Conservation (phyloP, 805 yeast species). For the Candida argentea region DNA sequence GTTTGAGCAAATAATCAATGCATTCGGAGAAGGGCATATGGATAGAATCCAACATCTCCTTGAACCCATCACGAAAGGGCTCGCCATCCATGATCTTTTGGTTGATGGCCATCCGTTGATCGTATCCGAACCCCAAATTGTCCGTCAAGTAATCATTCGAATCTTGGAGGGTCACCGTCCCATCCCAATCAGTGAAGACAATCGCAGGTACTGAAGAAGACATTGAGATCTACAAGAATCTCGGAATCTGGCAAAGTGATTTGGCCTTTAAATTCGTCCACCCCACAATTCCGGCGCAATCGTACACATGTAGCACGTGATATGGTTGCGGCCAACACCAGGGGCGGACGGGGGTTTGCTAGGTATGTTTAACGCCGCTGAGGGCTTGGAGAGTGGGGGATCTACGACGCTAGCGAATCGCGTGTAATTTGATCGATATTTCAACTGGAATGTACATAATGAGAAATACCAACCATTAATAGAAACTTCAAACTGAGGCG, state of each 20-base stretch:
- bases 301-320: not conserved
- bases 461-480: too few relatives aligned
- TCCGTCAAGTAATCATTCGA: constrained; percentile 91
- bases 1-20: constrained; percentile 51
- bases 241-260: too few relatives aligned
- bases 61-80: constrained; percentile 77
- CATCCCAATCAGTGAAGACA: constrained; percentile 96
- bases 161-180: constrained; percentile 92
- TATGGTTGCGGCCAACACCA: too few relatives aligned
- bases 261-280: too few relatives aligned
- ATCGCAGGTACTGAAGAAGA: constrained; percentile 52
- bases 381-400: too few relatives aligned
- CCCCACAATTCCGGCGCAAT: not conserved
- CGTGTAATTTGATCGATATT: too few relatives aligned
- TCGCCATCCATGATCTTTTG: constrained; percentile 61
- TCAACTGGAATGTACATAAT: too few relatives aligned
- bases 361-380: too few relatives aligned
- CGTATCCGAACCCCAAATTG: constrained; percentile 74
- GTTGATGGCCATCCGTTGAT: constrained; percentile 55
- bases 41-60: constrained; percentile 74
- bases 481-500: too few relatives aligned
- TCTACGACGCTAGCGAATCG: too few relatives aligned
- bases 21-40: constrained; percentile 73
- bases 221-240: constrained; percentile 4
- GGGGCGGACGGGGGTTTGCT: too few relatives aligned